Conservation (phyloP, 2,329 filamentous ascomycete species). For the Botryotinia narcissicola region DNA sequence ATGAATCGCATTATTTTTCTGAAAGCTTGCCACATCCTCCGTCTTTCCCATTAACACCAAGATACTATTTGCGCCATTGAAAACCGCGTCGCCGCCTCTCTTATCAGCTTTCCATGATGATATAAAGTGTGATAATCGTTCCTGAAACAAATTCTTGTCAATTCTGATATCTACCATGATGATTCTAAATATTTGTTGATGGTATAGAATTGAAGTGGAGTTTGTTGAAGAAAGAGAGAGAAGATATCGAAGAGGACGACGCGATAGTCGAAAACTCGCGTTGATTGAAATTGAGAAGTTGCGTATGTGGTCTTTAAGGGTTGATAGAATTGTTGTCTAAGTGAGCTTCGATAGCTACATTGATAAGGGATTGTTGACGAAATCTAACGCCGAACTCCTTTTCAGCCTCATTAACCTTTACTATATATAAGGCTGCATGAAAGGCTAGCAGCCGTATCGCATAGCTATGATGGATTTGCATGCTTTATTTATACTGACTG, state of each 20-base stretch:
- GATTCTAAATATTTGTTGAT: constrained; percentile 26
- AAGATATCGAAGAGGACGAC: constrained; percentile 23
- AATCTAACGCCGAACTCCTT: background rate
- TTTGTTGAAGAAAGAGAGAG: constrained; percentile 17
- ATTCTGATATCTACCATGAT: constrained; percentile 79
- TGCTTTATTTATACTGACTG: background rate
- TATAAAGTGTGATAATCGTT: constrained; percentile 82
- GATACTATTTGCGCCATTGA: constrained; percentile 83
- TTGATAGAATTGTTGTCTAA: constrained; percentile 4
- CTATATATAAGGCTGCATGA: background rate
- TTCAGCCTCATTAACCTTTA: constrained; percentile 4
- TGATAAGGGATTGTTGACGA: background rate
- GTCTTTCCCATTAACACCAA: constrained; percentile 93
- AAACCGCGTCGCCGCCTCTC: constrained; percentile 78
- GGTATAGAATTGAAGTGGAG: constrained; percentile 29
- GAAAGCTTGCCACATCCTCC: constrained; percentile 79
- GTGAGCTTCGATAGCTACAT: constrained; percentile 1
- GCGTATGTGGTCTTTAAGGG: background rate
- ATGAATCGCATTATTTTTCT: constrained; percentile 96
- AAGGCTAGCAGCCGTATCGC: background rate
- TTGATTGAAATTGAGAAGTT: constrained; percentile 23
- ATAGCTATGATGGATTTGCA: background rate
- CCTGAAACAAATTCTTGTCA: constrained; percentile 90
- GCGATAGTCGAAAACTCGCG: constrained; percentile 30
- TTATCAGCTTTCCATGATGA: constrained; percentile 96